A percentile compares a stretch with the other conserved stretches of the same genome.
Evolutionary conservation across 1,284 basidiomycete genomes (phyloP).

Genomic region (Macrocybe sp.): DNA sequence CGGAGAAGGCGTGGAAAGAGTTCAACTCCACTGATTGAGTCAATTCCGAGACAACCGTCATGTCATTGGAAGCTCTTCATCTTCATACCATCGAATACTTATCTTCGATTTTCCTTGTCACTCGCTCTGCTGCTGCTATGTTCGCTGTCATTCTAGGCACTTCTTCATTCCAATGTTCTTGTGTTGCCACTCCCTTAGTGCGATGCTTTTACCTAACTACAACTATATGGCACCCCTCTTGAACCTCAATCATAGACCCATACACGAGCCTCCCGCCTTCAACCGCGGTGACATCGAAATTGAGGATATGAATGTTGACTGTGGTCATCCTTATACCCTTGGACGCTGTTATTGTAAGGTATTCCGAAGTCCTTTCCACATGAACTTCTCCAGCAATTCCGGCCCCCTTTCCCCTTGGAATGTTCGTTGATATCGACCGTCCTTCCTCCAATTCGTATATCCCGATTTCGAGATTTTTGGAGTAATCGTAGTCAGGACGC

Average conservation of each 20-base stretch:
- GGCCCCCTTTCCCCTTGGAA: constrained; percentile 38
- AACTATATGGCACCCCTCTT: constrained; percentile 14
- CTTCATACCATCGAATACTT: too few relatives aligned
- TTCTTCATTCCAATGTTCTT: not conserved
- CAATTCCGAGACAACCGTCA: too few relatives aligned
- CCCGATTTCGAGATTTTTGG: constrained; percentile 44
- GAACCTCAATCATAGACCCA: constrained; percentile 11
- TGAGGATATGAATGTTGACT: constrained; percentile 11
- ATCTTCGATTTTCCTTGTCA: too few relatives aligned
- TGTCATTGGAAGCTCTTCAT: too few relatives aligned
- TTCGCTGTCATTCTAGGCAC: constrained; percentile 1
- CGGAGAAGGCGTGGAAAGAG: constrained; percentile 57
- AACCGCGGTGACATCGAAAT: constrained; percentile 11
- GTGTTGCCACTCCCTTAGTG: not conserved
- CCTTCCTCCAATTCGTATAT: constrained; percentile 49
- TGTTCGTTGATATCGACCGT: constrained; percentile 32
- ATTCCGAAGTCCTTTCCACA: constrained; percentile 25
- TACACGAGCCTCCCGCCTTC: constrained; percentile 12
- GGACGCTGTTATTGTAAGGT: constrained; percentile 21
- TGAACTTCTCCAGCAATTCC: constrained; percentile 33
- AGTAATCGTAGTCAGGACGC: constrained; percentile 66
- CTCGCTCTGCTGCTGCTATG: not conserved
- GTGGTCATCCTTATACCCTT: constrained; percentile 15
- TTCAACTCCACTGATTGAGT: constrained; percentile 43
- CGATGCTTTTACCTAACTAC: constrained; percentile 6